These are phyloP conservation scores for Hypholoma sublateritium DNA, from an alignment of 768 basidiomycete genomes.

Conservation along the genomic window DNA sequence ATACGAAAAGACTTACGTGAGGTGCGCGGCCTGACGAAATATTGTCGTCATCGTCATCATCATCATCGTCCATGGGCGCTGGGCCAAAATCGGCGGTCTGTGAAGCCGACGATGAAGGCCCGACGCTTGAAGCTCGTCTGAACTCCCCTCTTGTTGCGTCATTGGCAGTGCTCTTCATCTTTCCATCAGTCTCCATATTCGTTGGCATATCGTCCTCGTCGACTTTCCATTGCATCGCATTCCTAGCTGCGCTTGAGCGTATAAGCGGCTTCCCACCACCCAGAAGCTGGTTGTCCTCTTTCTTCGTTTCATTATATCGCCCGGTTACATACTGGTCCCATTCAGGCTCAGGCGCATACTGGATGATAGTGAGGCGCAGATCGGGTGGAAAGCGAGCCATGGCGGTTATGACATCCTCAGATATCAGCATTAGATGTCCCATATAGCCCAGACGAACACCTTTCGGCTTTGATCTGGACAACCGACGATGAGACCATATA, in stretches of 20 bases:
- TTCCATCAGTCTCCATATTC: constrained; percentile 14
- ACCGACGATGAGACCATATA: neutral
- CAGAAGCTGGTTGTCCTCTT: constrained; percentile 72
- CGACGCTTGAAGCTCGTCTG: constrained; percentile 42
- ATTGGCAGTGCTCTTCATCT: constrained; percentile 13
- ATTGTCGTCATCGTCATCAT: constrained; percentile 41
- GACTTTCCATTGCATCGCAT: constrained; percentile 58
- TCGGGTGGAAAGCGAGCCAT: constrained; percentile 87
- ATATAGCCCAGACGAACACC: constrained; percentile 89
- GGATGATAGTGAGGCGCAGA: constrained; percentile 60
- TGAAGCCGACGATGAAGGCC: constrained; percentile 41
- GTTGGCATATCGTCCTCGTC: constrained; percentile 47
- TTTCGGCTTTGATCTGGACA: constrained; percentile 63
- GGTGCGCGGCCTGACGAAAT: constrained; percentile 45
- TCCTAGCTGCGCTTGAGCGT: constrained; percentile 28
- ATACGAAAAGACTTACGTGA: constrained; percentile 34
- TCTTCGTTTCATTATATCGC: constrained; percentile 83
- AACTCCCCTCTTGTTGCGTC: constrained; percentile 52
- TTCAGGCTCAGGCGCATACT: constrained; percentile 68
- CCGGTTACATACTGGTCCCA: constrained; percentile 93
- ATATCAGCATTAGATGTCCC: constrained; percentile 94
- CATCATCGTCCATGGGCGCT: constrained; percentile 45
- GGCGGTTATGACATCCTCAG: constrained; percentile 91
- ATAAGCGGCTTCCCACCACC: constrained; percentile 84
- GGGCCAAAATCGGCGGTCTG: constrained; percentile 67